Evolutionary conservation across 2,329 filamentous ascomycete species (phyloP), one percentile per base, ranked within the genome.

Genomic region (Aspergillus sp.): DNA sequence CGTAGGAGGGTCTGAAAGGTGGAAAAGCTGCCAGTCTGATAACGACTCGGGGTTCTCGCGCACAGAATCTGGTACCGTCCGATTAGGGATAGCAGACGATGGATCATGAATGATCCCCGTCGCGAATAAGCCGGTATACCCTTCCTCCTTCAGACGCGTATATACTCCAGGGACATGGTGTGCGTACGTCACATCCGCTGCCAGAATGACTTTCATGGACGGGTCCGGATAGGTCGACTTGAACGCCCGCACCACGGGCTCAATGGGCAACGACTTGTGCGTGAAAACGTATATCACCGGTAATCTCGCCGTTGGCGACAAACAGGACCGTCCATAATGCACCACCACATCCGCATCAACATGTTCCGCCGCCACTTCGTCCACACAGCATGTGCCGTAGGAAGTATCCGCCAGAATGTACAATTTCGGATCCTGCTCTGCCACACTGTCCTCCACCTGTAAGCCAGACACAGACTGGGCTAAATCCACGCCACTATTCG

Each of bases 311-410:
- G 91, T 94, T 0, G 91, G 91, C 5, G 89, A 96, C 27, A 98
- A 75, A 62, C 93, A 98, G 0, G 91, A 85, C 44, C 93, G 78
- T 3, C 93, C 93, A 58, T 97, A 98, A 65, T 98, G 93, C 9
- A 98, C 84, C 1, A 97, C 86, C 0, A 89, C 87, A 51, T 97
- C 85, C 5, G 93, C 90, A 58, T 88, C 79, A 10, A 88, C 85
- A 64, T 98, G 93, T 65, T 98, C 90, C 2, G 93, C 93, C 0
- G 93, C 93, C 36, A 97, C 84, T 70, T 98, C 93, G 61, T 98
- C 93, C 12, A 97, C 90, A 61, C 93, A 98, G 70, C 93, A 98
- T 0, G 91, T 85, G 49, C 93, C 94, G 68, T 97, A 98, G 2
- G 91, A 96, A 2, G 93, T 97, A 66, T 98, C 93, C 30, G 85